phyloP scores from a whole-genome alignment of 176 grass and related monocot species.

The Calamus simplicifolius region DNA sequence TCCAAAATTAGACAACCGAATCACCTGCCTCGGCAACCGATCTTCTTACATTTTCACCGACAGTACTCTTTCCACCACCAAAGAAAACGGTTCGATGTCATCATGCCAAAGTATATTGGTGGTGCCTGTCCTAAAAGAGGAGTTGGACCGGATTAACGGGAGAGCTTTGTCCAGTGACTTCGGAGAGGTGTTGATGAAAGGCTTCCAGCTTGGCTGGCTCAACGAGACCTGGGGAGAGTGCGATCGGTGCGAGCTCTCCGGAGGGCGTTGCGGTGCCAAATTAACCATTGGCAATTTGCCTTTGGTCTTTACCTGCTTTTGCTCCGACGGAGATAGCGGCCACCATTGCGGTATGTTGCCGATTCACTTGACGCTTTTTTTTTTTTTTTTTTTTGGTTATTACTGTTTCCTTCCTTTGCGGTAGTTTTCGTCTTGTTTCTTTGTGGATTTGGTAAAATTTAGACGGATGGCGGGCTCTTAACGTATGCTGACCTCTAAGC shows the following conservation, averaged over 20 bases:
- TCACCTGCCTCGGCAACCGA: not conserved
- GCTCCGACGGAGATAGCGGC: not conserved
- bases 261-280: not conserved
- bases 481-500: no score
- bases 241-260: not conserved
- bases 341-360: not conserved
- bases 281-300: not conserved
- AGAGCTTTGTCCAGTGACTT: not conserved
- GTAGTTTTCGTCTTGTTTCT: no score
- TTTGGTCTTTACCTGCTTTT: not conserved
- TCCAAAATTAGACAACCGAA: not conserved
- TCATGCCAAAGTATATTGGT: no score
- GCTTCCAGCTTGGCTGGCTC: not conserved
- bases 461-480: no score
- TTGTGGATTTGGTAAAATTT: no score
- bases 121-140: no score
- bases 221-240: not conserved
- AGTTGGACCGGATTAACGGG: not conserved
- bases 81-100: no score
- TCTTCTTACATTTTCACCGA: slow-evolving; percentile 3
- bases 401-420: no score
- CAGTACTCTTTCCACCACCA: no score
- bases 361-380: no score
- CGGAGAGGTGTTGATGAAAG: not conserved
- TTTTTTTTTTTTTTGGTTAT: no score